Evolutionary conservation across 805 yeast genomes (phyloP).

Genomic region (Tetrapisispora namnaoensis): DNA sequence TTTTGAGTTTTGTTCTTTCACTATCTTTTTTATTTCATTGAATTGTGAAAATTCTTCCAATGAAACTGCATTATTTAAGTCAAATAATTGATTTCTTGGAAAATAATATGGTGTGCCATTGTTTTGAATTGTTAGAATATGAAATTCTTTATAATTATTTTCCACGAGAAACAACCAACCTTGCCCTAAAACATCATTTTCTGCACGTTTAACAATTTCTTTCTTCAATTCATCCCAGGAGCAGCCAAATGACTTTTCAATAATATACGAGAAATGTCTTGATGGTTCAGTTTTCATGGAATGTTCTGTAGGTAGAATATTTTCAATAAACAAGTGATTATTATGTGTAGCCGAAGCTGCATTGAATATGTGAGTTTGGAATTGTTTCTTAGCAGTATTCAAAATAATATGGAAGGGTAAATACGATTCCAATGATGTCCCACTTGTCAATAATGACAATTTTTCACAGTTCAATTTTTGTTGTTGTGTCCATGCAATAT

Average conservation of each 20-base stretch:
- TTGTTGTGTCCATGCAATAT: conserved; percentile 71
- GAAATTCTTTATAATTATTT: conserved; percentile 46
- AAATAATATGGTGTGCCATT: conserved; percentile 71
- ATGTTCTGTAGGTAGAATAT: conserved; percentile 24
- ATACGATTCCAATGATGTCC: conserved; percentile 71
- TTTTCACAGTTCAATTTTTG: conserved; percentile 57
- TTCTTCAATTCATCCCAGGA: conserved; percentile 41
- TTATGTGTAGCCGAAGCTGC: conserved; percentile 86
- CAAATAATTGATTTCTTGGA: conserved; percentile 60
- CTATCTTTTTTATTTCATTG: conserved; percentile 34
- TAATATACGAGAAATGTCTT: conserved; percentile 28
- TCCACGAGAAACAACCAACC: conserved; percentile 76
- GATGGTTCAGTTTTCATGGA: conserved; percentile 27
- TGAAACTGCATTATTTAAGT: conserved; percentile 63
- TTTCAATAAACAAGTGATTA: conserved; percentile 80
- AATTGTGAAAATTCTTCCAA: conserved; percentile 43
- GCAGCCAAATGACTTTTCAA: conserved; percentile 27
- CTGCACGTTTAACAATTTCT: conserved; percentile 41
- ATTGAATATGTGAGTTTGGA: conserved; percentile 63
- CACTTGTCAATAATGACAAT: conserved; percentile 55
- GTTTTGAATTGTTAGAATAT: conserved; percentile 48
- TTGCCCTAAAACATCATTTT: conserved; percentile 38
- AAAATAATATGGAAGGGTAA: conserved; percentile 61
- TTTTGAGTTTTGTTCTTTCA: conserved; percentile 8
- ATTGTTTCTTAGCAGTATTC: conserved; percentile 56